Base-by-base conservation (phyloP, 192 early-diverging fungal species). In the Linnemannia schmuckeri region DNA sequence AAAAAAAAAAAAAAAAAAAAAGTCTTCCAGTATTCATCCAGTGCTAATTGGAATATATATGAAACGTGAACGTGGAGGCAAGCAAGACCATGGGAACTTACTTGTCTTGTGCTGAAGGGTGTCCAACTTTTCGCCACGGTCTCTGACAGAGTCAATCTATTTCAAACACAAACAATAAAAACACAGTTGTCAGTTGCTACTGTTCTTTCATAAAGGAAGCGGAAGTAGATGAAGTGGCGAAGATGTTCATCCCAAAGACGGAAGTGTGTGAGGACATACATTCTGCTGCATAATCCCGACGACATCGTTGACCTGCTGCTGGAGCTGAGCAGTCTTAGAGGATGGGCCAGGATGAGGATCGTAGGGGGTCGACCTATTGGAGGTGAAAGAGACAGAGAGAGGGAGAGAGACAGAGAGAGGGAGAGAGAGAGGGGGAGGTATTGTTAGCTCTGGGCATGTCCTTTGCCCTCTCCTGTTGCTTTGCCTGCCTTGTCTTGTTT, bases 221-320 rank as follows among this genome's bases (percentile, higher is more conserved):
- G 10, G 74, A n/a, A 52, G 5, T 12, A 42, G 30, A 84, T 24
- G 44, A 78, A 68, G 18, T 74, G 24, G 47, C 44, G 9, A 27
- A 6, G 68, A 42, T 12, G 70, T 20, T 42, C 70, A 38, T 71
- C 33, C 10, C 20, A 22, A 27, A 52, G 13, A 40, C 0, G 44
- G 15, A 46, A 46, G 15, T 15, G 12, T 46, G 44, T 3, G 61
- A 66, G 61, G 61, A 63, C 96, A 88, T 88, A 99, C 96, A 91
- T 99, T 99, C 74, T 97, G 94, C 79, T 97, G 94, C 97, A 98
- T 98, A 87, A 99, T 97, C 66, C 92, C 92, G 47, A 98, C 96
- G 72, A 97, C 97, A 79, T 97, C 96, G 87, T 98, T 95, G 46
- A 99, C 94, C 91, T 98, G 93, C 79, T 92, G 75, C 90, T 97